Conservation (phyloP, 768 basidiomycete genomes). For the Symmetrospora coprosmae region DNA sequence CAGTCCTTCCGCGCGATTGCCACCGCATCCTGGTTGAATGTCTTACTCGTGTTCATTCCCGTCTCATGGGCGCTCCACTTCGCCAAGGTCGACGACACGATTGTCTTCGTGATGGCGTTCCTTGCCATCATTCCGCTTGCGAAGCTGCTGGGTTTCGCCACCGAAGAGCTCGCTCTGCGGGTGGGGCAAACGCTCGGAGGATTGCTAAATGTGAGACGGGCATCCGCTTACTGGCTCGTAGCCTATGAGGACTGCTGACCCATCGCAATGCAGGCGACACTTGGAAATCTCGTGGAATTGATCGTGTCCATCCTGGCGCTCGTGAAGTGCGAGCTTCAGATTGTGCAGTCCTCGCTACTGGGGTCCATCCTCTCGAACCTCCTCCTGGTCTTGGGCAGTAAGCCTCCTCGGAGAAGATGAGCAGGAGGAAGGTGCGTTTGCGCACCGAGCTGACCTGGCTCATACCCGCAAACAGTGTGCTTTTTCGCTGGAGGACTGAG, state of each 20-base stretch:
- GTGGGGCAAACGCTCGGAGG: constrained; percentile 43
- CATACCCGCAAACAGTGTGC: constrained; percentile 43
- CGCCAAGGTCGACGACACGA: constrained; percentile 22
- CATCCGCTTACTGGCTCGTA: background rate
- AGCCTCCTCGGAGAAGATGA: background rate
- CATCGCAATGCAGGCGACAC: too few species aligned
- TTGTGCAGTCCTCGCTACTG: constrained; percentile 71
- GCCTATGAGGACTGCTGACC: constrained; percentile 63
- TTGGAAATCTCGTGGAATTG: constrained; percentile 29
- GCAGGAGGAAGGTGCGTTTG: background rate
- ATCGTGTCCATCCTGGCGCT: constrained; percentile 53
- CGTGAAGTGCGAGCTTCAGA: constrained; percentile 61
- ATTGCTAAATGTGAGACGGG: constrained; percentile 10
- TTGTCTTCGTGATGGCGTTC: constrained; percentile 42
- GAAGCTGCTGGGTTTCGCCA: constrained; percentile 65
- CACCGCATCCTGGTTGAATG: constrained; percentile 29
- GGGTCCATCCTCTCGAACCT: constrained; percentile 70
- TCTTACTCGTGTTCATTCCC: constrained; percentile 31
- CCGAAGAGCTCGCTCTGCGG: constrained; percentile 68
- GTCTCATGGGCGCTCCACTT: constrained; percentile 26
- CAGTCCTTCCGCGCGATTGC: constrained; percentile 22
- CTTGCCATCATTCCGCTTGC: constrained; percentile 25
- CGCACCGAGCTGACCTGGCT: too few species aligned
- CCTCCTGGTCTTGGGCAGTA: constrained; percentile 60
- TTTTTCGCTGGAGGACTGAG: constrained; percentile 21